phyloP scores from a whole-genome alignment of 1,284 basidiomycete genomes.

The Gastroboletus turbinatus region DNA sequence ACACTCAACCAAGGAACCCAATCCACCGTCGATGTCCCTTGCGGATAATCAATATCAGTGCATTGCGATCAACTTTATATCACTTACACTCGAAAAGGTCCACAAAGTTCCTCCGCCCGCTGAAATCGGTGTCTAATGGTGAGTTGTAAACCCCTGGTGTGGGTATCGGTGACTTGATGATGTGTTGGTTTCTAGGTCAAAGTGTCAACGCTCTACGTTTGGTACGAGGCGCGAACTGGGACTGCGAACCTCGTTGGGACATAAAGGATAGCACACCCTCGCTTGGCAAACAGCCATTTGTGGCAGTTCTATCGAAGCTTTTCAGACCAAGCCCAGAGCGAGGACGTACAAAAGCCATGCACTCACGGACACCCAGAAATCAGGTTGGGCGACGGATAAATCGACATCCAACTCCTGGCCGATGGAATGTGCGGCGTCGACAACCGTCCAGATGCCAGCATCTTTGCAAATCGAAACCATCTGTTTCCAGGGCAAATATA shows the following conservation, averaged over 20 bases:
- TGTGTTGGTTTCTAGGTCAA: neutral
- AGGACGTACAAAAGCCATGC: neutral
- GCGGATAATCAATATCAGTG: constrained; percentile 13
- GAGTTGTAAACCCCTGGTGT: neutral
- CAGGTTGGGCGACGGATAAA: neutral
- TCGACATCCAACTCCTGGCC: neutral
- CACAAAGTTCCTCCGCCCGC: neutral
- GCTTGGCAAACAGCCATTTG: neutral
- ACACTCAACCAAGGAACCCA: constrained; percentile 52
- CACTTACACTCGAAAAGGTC: neutral
- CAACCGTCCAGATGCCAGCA: neutral
- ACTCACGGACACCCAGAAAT: neutral
- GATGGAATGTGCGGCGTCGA: neutral
- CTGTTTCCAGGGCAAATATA: neutral
- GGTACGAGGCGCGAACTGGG: neutral
- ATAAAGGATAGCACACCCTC: neutral
- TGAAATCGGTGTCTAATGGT: neutral
- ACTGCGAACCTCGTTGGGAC: neutral
- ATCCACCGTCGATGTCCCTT: constrained; percentile 59
- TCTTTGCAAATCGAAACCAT: neutral
- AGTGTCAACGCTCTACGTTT: neutral
- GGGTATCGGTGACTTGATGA: neutral
- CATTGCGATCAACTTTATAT: neutral
- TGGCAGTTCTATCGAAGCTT: neutral
- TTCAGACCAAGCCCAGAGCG: neutral